phyloP scores from a whole-genome alignment of 306 rosid genomes.

The Inga oerstediana region DNA sequence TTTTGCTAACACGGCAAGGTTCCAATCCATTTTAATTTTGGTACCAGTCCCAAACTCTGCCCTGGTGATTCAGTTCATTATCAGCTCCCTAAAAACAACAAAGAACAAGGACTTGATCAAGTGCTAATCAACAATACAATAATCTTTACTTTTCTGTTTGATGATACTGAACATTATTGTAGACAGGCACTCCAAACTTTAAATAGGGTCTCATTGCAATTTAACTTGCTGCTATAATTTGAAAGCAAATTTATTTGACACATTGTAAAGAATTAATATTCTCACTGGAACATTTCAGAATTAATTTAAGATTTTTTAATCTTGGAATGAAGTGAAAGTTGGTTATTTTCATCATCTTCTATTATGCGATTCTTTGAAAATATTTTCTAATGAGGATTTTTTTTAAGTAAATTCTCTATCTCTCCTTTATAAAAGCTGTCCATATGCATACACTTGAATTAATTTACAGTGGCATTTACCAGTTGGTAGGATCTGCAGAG shows the following conservation, averaged over 20 bases:
- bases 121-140: slow-evolving; percentile 9
- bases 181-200: slow-evolving; percentile 20
- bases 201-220: slow-evolving; percentile 9
- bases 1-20: slow-evolving; percentile 10
- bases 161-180: slow-evolving; percentile 18
- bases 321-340: slow-evolving; percentile 30
- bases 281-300: slow-evolving; percentile 22
- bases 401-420: not conserved
- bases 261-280: not conserved
- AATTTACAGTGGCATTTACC: not conserved
- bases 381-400: not conserved
- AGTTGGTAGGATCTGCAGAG: not conserved
- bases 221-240: slow-evolving; percentile 8
- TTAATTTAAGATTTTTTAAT: slow-evolving; percentile 17
- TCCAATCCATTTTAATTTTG: slow-evolving; percentile 23
- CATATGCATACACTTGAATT: not conserved
- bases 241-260: slow-evolving; percentile 14
- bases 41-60: not conserved
- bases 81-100: not conserved
- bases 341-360: slow-evolving; percentile 31
- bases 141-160: slow-evolving; percentile 27
- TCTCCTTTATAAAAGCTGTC: not conserved
- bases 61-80: not conserved
- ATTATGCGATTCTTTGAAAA: not conserved
- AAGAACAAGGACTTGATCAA: slow-evolving; percentile 2